Conservation (phyloP, 2,329 filamentous ascomycete genomes). For the Bimuria novae-zelandiae region DNA sequence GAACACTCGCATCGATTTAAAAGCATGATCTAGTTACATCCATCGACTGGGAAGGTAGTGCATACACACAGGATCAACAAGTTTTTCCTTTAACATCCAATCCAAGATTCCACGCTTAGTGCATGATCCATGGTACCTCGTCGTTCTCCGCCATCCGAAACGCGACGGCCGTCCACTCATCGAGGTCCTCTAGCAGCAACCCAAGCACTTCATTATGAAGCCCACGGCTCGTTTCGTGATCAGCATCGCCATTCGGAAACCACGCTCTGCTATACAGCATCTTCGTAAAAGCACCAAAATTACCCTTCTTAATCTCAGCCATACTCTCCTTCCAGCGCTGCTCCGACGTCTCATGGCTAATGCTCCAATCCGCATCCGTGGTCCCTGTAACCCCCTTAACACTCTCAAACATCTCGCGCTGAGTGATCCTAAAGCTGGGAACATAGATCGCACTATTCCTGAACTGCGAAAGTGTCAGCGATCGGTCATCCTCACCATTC, state of each 20-base stretch:
- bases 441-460: slow-evolving; percentile 44
- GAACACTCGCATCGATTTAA: neutral
- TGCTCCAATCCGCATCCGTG: slow-evolving; percentile 42
- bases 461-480: slow-evolving; percentile 20
- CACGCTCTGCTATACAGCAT: slow-evolving; percentile 19
- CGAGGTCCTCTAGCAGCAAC: slow-evolving; percentile 2
- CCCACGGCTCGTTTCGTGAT: slow-evolving; percentile 5
- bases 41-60: neutral
- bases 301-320: slow-evolving; percentile 10
- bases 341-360: slow-evolving; percentile 25
- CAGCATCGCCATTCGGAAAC: slow-evolving; percentile 14
- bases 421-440: slow-evolving; percentile 42
- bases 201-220: slow-evolving; percentile 6
- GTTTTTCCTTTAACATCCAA: neutral
- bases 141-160: slow-evolving; percentile 7
- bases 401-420: slow-evolving; percentile 45
- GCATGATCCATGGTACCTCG: slow-evolving; percentile 7
- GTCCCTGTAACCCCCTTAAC: slow-evolving; percentile 41
- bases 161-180: slow-evolving; percentile 4
- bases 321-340: slow-evolving; percentile 18
- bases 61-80: neutral
- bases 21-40: neutral
- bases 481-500: slow-evolving; percentile 17
- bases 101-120: neutral
- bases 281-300: slow-evolving; percentile 14